Conservation (phyloP, 495 filamentous ascomycete species). For the Opeltia flavorubescens region DNA sequence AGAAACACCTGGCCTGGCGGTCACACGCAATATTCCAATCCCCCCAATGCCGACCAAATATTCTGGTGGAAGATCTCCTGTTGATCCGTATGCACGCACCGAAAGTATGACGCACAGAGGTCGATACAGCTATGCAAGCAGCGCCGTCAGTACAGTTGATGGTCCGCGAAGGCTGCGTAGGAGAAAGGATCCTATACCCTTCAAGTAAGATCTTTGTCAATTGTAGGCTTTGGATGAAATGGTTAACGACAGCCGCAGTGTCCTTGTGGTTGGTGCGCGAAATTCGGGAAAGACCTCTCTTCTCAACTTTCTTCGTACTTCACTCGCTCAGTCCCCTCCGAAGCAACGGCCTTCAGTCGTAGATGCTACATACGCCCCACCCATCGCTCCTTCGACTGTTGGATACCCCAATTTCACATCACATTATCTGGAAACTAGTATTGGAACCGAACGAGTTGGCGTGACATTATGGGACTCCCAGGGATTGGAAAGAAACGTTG, state of each 20-base stretch:
- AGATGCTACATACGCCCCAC: slow-evolving; percentile 33
- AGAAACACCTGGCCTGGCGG: neutral
- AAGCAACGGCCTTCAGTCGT: slow-evolving; percentile 45
- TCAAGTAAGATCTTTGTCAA: slow-evolving; percentile 58
- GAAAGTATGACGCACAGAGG: slow-evolving; percentile 97
- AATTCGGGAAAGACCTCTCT: slow-evolving; percentile 94
- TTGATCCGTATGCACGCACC: slow-evolving; percentile 65
- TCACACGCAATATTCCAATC: slow-evolving; percentile 17
- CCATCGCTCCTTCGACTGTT: slow-evolving; percentile 24
- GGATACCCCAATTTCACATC: slow-evolving; percentile 59
- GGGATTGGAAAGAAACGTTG: slow-evolving; percentile 83
- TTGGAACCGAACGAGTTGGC: slow-evolving; percentile 83
- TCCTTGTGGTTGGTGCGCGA: slow-evolving; percentile 77
- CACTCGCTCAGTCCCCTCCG: slow-evolving; percentile 65
- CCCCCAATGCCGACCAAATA: slow-evolving; percentile 34
- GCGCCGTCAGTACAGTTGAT: slow-evolving; percentile 81
- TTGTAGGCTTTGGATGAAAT: neutral
- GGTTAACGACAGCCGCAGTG: slow-evolving; percentile 34
- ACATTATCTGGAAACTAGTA: slow-evolving; percentile 86
- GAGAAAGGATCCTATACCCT: slow-evolving; percentile 92
- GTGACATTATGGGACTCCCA: slow-evolving; percentile 93
- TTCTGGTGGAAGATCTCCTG: slow-evolving; percentile 18
- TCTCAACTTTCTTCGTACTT: slow-evolving; percentile 82
- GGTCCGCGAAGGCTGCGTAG: slow-evolving; percentile 83
- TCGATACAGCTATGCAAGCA: slow-evolving; percentile 93